Evolutionary conservation across 164 flowering plant species (phyloP).

Genomic region (Stephania yunnanensis): DNA sequence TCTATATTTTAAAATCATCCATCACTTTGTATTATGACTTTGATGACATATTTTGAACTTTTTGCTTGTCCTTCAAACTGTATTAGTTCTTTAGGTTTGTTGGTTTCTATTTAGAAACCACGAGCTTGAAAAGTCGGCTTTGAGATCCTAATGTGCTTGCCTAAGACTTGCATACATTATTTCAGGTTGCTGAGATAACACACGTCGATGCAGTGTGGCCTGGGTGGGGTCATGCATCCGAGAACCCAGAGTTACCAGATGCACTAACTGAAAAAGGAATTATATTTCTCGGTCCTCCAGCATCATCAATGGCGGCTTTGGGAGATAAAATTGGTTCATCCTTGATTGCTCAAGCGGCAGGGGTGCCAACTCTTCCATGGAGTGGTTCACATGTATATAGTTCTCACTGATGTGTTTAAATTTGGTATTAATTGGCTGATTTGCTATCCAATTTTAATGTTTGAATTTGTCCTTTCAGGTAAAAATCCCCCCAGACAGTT

Average conservation of each 20-base stretch:
- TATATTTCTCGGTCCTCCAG: constrained; percentile 93
- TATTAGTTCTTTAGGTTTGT: background rate
- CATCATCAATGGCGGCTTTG: constrained; percentile 85
- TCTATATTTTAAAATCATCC: background rate
- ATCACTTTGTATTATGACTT: background rate
- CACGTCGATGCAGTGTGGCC: constrained; percentile 99
- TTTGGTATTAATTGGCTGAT: constrained; percentile 3
- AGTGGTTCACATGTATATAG: constrained; percentile 94
- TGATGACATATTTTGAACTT: background rate
- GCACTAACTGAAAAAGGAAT: constrained; percentile 77
- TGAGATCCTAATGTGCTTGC: constrained; percentile 3
- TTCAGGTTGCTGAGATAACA: constrained; percentile 92
- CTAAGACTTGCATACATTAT: constrained; percentile 14
- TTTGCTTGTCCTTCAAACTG: background rate
- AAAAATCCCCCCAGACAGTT: constrained; percentile 70
- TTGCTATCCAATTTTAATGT: background rate
- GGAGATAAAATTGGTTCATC: constrained; percentile 99
- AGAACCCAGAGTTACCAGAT: constrained; percentile 97
- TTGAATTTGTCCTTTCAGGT: constrained; percentile 45
- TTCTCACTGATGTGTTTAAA: background rate
- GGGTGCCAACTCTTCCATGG: constrained; percentile 99
- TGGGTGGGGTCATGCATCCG: constrained; percentile 99
- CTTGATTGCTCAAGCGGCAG: constrained; percentile 97
- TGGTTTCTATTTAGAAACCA: background rate
- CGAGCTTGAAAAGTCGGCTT: constrained; percentile 1